Conservation (phyloP, 2,329 filamentous ascomycete species). For the Drechslerella dactyloides region DNA sequence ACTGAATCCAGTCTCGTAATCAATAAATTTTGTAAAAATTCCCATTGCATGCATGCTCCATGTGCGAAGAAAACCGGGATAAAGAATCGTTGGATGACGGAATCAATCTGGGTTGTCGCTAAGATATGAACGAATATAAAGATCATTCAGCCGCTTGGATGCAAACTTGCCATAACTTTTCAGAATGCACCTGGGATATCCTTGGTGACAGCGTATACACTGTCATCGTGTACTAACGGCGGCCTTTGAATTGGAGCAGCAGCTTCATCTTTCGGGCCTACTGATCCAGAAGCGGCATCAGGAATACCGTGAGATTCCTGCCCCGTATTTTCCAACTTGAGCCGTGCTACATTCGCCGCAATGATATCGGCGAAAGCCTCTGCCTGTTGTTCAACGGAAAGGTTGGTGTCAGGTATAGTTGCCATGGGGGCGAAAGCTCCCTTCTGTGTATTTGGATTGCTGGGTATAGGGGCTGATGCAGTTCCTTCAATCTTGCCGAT, state of each 20-base stretch:
- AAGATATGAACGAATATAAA: background rate
- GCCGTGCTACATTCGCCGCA: conserved; percentile 1
- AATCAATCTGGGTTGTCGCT: background rate
- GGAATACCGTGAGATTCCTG: background rate
- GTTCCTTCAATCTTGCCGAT: conserved; percentile 21
- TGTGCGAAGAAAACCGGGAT: background rate
- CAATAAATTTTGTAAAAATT: background rate
- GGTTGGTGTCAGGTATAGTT: background rate
- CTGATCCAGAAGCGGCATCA: background rate
- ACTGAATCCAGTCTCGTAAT: background rate
- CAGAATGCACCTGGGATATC: conserved; percentile 31
- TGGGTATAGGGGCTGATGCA: background rate
- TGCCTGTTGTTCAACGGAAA: conserved; percentile 16
- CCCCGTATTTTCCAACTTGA: background rate
- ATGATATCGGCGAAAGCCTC: conserved; percentile 18
- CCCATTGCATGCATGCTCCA: background rate
- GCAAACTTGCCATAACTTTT: background rate
- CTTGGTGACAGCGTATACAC: conserved; percentile 40
- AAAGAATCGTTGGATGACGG: background rate
- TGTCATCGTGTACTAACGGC: conserved; percentile 23
- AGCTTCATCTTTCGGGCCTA: background rate
- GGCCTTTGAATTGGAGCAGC: background rate
- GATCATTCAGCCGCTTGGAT: too few species aligned
- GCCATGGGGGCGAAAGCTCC: background rate
- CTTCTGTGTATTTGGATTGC: background rate